Base-by-base conservation (phyloP, 257 asterid genomes). In the Primulina huaijiensis region DNA sequence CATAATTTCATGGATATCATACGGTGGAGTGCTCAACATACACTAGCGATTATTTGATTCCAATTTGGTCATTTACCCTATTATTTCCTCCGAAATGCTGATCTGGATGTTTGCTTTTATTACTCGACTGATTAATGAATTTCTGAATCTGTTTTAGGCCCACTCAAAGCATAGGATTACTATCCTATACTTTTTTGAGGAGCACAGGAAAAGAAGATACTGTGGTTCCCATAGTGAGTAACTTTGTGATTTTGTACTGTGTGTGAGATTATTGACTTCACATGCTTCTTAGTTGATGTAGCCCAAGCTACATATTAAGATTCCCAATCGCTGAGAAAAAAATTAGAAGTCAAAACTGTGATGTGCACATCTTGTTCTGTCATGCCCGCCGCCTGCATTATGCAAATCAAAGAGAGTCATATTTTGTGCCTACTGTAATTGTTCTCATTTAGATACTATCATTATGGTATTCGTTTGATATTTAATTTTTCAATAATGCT, bases 201-300 rank as follows among this genome's bases (percentile, higher is more conserved):
- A 75, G 83, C 81, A 92, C 96, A 6, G 88, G 92, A 35, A 89
- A 89, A 82, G 97, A 92, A 82, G 97, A 92, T 70, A 89, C 89
- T 17, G 79, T 92, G 68, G 97, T 92, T 77, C 97, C 97, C 68
- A 86, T 92, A 96, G 97, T 89, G 78, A 83, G 90, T 60, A 62
- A 27, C 69, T 56, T 12, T 56, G 21, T 55, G 9, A 33, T 43
- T 43, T 14, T 63, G 27, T 62, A 27, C 3, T 65, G 35, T 66
- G 46, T 27, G 43, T 72, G 61, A 35, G 17, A 12, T 38, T 60
- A 60, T 73, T 66, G 38, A 62, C 34, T 56, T 50, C 33, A 10
- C 55, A 33, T 19, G 16, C 33, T 73, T 57, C 50, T 68, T 62
- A 43, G 10, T 43, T 43, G 1, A 43, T 43, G 55, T 43, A 14